Conservation (phyloP, 352 stramenopile genomes). For the Aphanomyces cochlioides region DNA sequence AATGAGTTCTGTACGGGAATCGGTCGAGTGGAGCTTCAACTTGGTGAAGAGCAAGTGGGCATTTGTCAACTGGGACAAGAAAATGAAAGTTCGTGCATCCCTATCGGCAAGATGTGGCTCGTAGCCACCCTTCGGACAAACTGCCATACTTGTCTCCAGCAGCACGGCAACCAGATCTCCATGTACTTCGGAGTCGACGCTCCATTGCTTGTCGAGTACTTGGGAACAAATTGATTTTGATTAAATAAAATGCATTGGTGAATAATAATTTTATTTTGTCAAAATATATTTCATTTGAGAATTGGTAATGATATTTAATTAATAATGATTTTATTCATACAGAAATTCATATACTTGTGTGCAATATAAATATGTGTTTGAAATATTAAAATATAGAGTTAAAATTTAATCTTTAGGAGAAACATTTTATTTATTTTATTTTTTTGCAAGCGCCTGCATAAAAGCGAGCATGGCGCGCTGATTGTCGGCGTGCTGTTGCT, state of each 20-base stretch:
- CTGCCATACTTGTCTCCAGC: constrained; percentile 17
- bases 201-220: background rate
- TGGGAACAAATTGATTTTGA: background rate
- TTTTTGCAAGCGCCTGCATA: background rate
- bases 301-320: too few species aligned
- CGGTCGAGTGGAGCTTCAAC: background rate
- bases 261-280: background rate
- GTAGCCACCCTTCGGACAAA: constrained; percentile 3
- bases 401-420: too few species aligned
- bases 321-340: too few species aligned
- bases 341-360: too few species aligned
- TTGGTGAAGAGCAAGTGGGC: too few species aligned
- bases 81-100: constrained; percentile 16
- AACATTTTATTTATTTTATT: background rate
- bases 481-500: background rate
- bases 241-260: constrained; percentile 1
- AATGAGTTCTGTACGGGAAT: constrained; percentile 15
- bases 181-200: constrained; percentile 11
- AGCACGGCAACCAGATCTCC: constrained; percentile 8
- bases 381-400: too few species aligned
- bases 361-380: too few species aligned
- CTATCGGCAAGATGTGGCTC: constrained; percentile 12
- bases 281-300: too few species aligned
- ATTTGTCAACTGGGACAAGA: background rate
- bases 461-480: background rate